Conservation (phyloP, 805 yeast genomes). For the Suhomyces faveliae region DNA sequence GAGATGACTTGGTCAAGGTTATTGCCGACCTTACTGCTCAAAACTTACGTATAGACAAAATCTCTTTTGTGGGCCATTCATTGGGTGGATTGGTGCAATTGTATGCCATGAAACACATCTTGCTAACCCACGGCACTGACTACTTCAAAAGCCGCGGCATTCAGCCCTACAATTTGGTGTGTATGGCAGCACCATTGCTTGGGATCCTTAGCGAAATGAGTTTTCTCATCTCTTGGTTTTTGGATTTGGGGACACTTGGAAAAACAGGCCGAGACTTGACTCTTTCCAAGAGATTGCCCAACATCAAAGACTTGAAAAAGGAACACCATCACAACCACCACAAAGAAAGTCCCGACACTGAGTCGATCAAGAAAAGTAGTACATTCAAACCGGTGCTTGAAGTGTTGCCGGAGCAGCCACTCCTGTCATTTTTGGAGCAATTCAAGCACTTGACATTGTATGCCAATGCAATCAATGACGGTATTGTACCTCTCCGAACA, state of each 20-base stretch:
- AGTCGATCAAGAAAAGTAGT: constrained; percentile 9
- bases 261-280: constrained; percentile 47
- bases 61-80: constrained; percentile 46
- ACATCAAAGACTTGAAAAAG: constrained; percentile 15
- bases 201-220: constrained; percentile 44
- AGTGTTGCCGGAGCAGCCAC: constrained; percentile 39
- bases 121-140: constrained; percentile 29
- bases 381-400: constrained; percentile 36
- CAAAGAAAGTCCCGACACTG: constrained; percentile 1
- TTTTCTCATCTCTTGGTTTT: constrained; percentile 38
- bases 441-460: constrained; percentile 38
- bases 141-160: constrained; percentile 29
- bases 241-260: constrained; percentile 45
- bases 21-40: constrained; percentile 20
- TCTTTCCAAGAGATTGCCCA: constrained; percentile 33
- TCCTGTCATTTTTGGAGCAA: constrained; percentile 26
- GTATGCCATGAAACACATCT: constrained; percentile 38
- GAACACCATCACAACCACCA: constrained; percentile 10
- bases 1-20: constrained; percentile 25
- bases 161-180: constrained; percentile 33
- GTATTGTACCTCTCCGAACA: constrained; percentile 46
- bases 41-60: constrained; percentile 20
- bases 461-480: constrained; percentile 47
- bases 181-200: constrained; percentile 42
- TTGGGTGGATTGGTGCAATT: constrained; percentile 44